Evolutionary conservation across 306 rosid species (phyloP), one percentile per base, ranked within the genome.

Genomic region (Carpinus fangiana): DNA sequence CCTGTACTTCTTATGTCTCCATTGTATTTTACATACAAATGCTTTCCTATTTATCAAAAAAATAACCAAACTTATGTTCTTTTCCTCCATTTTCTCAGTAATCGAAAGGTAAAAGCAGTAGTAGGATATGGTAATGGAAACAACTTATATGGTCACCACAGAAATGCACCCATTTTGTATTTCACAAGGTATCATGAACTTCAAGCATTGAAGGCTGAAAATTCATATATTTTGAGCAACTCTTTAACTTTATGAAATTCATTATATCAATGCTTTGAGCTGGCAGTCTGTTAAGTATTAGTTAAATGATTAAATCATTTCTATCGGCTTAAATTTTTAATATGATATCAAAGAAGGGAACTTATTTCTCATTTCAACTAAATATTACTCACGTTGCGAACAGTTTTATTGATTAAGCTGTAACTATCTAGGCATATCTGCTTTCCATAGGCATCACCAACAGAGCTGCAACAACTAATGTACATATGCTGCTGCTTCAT

Each of bases 1-100:
- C 45, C 47, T 80, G 78, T 81, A 75, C 18, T 17, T 59, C 12
- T 26, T 47, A 46, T 48, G 78, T 66, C 80, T 56, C 73, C 57
- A 12, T 71, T 51, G 60, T 8, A 41, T 28, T 70, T 54, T 0
- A 6, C 45, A 5, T 48, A 28, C 48, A 21, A 77, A 41, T 43
- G 23, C 10, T 17, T 8, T 16, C 53, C 23, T 60, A 43, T 45
- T 81, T 79, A 57, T 72, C 1, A 8, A 68, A 43, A 68, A 18
- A 18, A 17, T 28, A 8, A 9, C 43, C 46, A 4, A 20, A 31
- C 8, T 9, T 0, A 31, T 73, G 73, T 16, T 50, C 26, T 41
- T 51, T 60, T 45, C 77, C 2, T 57, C 26, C 52, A 66, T 61
- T 75, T 73, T n/a, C 23, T 45, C 46, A 43, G 23, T 69, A 52